Evolutionary conservation across 1,284 basidiomycete species (phyloP), one percentile per base, ranked within the genome.

Genomic region (Cryptococcus wingfieldii): DNA sequence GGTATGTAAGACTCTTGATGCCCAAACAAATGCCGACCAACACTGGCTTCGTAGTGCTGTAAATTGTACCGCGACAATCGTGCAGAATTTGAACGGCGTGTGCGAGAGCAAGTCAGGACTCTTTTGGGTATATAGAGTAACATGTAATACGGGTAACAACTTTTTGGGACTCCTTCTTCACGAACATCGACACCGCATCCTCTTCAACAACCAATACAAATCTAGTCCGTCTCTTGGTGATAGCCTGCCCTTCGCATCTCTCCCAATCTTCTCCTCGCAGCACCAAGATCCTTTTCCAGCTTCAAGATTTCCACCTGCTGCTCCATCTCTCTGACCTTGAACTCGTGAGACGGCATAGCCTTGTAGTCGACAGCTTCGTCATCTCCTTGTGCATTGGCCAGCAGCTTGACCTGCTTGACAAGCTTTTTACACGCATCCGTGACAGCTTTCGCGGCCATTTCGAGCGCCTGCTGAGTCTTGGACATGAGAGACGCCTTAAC

Each of bases 401-500:
- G 87, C 9, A 91, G 86, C 80, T 96, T 97, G 79, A 99, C 95
- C 76, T 98, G 95, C 69, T 85, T 85, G 56, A 99, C 96, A 53
- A 99, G 85, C 38, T 93, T 92, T 72, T 89, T 91, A 82, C 95
- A 98, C n/a, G 96, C 95, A 70, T 95, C 93, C 2, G 93, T 97
- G 54, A 99, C 96, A 0, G 95, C 95, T 79, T 96, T 98, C 49
- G 95, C 91, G 2, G 96, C 96, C 8, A 92, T 80, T 78, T 99
- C 96, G 39, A 99, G 84, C 45, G 89, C 84, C 69, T 98, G 92
- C 78, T 98, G 96, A 4, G 95, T 97, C 80, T 94, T 93, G 58
- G 90, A 94, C 93, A 98, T 98, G 65, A 98, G 82, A 73, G 93
- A 93, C 6, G 94, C 91, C 81, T 98, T 99, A 73, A 99, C 96